Base-by-base conservation (phyloP, 805 yeast genomes). In the Huiozyma sinensis region DNA sequence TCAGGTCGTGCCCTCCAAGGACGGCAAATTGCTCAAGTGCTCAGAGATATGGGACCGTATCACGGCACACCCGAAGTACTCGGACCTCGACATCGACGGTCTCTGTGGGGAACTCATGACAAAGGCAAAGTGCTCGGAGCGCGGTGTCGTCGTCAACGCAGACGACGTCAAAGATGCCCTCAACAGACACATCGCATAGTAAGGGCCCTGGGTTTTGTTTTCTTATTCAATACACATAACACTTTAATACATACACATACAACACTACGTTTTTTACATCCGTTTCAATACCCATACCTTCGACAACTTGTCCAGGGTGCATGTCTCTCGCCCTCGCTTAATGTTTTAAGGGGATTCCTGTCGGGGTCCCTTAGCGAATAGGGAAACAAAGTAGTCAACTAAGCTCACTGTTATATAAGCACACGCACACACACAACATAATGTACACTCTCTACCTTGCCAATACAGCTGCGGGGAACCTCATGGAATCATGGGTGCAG, bases 11-110 rank as follows among this genome's bases (percentile, higher is more conserved):
- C 95, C 95, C 6, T 75, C 82, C 5, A 82, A 77, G 7, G 82
- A 79, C 45, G 65, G 64, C 12, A 70, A 74, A 10, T 60, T 77
- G 52, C 65, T 83, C 65, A 78, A 77, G 57, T 92, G 98, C 64
- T 77, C 95, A 0, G 96, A 88, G 53, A 82, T 90, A 11, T 92
- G 98, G 98, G 97, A 90, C 63, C 75, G 97, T 57, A 83, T 92
- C 34, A 84, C 96, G 1, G 65, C 92, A 24, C 97, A 92, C 70
- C 97, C 98, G 32, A 78, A 83, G 59, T 92, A 89, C 63, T 79
- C 92, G 5, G 96, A 89, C 47, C 71, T 92, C 43, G 98, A 92
- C 63, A 89, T 92, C 51, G 97, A 90, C 59, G 94, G 95, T 2
- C 73, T 92, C 60, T 92, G 98, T 72, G 60, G 68, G 38, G 98